Percentiles rank a stretch among this genome's conserved stretches.
Conservation (phyloP, 805 yeast species). For the Lipomyces kockii region DNA sequence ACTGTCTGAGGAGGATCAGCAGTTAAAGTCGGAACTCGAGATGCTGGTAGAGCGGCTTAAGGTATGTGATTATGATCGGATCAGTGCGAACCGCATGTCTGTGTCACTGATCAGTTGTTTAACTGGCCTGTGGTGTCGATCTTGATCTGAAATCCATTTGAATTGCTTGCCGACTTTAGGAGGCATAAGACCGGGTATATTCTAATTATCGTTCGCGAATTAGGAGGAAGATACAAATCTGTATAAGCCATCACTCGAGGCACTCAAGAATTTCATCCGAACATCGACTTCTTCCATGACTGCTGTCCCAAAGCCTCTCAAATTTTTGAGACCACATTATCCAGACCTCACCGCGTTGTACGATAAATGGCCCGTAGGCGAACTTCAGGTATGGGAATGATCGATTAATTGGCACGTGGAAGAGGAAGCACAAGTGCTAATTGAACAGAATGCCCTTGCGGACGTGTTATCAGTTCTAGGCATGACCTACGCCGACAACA, state of each 20-base stretch:
- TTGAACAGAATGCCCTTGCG: conserved; percentile 57
- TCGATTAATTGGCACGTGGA: neutral
- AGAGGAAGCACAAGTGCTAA: neutral
- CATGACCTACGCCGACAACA: conserved; percentile 88
- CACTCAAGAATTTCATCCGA: conserved; percentile 76
- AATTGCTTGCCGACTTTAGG: neutral
- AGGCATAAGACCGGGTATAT: neutral
- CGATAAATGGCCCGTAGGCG: conserved; percentile 63
- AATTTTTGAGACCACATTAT: conserved; percentile 88
- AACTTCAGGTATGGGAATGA: conserved; percentile 42
- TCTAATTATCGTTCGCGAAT: neutral
- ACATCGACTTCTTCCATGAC: conserved; percentile 98
- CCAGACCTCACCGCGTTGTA: conserved; percentile 67
- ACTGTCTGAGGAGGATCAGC: conserved; percentile 89
- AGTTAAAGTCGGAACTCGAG: conserved; percentile 84
- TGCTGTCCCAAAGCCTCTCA: conserved; percentile 98
- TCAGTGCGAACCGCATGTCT: neutral
- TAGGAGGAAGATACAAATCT: conserved; percentile 49
- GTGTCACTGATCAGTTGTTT: neutral
- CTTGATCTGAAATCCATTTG: neutral
- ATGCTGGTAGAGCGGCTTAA: conserved; percentile 77
- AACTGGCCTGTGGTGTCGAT: neutral
- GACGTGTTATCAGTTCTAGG: conserved; percentile 92
- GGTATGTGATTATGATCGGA: conserved; percentile 44
- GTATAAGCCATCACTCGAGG: conserved; percentile 65